Conservation (phyloP, 1,139 yeast genomes). For the Geotrichum australiense region DNA sequence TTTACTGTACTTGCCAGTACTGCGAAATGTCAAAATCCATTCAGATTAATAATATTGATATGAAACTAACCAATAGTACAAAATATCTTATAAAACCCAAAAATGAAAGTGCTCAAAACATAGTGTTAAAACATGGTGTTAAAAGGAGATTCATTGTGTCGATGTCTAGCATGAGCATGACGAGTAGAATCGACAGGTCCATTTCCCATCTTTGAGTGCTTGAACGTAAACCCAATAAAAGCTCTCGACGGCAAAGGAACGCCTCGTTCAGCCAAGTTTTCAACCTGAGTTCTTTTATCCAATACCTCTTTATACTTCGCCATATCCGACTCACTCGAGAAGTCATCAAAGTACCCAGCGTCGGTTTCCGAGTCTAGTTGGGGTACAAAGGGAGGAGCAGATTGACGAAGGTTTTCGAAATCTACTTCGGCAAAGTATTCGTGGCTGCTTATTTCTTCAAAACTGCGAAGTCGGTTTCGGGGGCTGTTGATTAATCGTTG, state of each 20-base stretch:
- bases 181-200: constrained; percentile 7
- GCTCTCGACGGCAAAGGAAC: constrained; percentile 53
- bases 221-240: constrained; percentile 93
- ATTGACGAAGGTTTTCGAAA: constrained; percentile 61
- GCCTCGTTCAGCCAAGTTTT: constrained; percentile 65
- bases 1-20: no score
- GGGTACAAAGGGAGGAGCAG: constrained; percentile 88
- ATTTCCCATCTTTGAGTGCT: constrained; percentile 44
- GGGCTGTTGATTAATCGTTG: constrained; percentile 72
- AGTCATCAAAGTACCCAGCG: constrained; percentile 98
- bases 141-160: constrained; percentile 16
- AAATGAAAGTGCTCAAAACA: no score
- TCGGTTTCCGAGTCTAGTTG: constrained; percentile 95
- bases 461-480: constrained; percentile 61
- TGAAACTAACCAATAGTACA: no score
- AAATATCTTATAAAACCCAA: no score
- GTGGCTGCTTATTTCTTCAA: constrained; percentile 73
- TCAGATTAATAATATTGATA: no score
- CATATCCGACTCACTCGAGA: constrained; percentile 94
- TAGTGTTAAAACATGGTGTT: constrained; percentile 18
- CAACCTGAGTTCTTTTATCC: constrained; percentile 81
- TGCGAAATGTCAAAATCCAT: no score
- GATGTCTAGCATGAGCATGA: constrained; percentile 12
- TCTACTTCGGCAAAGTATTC: constrained; percentile 78
- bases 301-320: constrained; percentile 95